phyloP scores from a whole-genome alignment of 2,329 filamentous ascomycete genomes.

The Phaeosphaeria sp. region DNA sequence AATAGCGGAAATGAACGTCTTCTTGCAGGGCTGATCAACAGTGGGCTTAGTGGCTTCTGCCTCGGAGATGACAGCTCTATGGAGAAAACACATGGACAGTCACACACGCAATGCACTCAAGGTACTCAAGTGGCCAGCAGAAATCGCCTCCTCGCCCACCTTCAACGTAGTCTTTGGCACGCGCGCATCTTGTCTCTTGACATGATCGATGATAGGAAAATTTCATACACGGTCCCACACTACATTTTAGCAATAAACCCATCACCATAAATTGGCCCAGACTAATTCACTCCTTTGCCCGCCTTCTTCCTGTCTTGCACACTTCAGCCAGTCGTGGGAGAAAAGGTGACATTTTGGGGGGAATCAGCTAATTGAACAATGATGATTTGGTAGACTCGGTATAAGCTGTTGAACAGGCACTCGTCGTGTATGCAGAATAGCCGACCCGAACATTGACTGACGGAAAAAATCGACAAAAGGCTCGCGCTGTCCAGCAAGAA shows the following conservation, averaged over 20 bases:
- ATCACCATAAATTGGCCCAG: neutral
- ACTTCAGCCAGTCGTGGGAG: conserved; percentile 8
- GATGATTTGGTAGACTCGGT: conserved; percentile 14
- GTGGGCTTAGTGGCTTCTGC: neutral
- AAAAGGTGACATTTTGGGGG: neutral
- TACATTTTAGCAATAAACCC: neutral
- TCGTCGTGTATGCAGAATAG: conserved; percentile 33
- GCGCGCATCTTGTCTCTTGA: neutral
- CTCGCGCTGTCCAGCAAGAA: conserved; percentile 27
- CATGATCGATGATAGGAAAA: neutral
- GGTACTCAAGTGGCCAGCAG: neutral
- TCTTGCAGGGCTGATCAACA: neutral
- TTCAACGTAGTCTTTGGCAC: too few relatives aligned
- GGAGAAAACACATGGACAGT: neutral
- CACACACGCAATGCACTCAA: neutral
- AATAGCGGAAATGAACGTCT: neutral
- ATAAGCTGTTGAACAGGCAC: conserved; percentile 22
- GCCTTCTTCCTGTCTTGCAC: neutral
- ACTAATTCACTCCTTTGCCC: neutral
- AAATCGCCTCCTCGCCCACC: neutral
- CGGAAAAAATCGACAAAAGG: conserved; percentile 16
- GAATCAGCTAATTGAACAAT: conserved; percentile 6
- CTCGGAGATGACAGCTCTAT: neutral
- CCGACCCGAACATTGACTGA: conserved; percentile 25
- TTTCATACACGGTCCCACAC: neutral